Evolutionary conservation across 768 basidiomycete species (phyloP), one percentile per base, ranked within the genome.

Genomic region (Phaeotremella skinneri): DNA sequence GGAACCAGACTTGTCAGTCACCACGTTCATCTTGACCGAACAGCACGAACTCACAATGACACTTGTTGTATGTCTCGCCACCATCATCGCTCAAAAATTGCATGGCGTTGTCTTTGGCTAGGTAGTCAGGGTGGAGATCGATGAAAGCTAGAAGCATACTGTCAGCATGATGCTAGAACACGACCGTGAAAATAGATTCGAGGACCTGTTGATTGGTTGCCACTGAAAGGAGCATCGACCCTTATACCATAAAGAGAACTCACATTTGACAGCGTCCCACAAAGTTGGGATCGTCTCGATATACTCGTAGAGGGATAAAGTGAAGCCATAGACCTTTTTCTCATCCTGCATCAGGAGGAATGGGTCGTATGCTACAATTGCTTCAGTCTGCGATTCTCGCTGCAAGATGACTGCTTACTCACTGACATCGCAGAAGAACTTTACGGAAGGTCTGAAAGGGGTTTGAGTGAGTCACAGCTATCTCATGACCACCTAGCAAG

Each of bases 291-390:
- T 90, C 32, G 91, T 92, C 42, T 84, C 82, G 49, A 82, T 80
- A 79, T 87, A 91, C 70, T 93, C 91, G 45, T 82, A 82, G 14
- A 92, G 76, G 1, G 88, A 84, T 41, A 92, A 81, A 0, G 88
- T 90, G 77, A 91, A 92, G 1, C 91, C 91, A 67, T 96, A 96
- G 47, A 87, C 83, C 78, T 90, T 90, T 37, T 88, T 83, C 60
- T 87, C 80, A 49, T 85, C 83, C 68, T 87, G 80, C 89, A 93
- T 90, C 55, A 84, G 80, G 45, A 85, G 75, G 81, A 93, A 92
- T 0, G 91, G 89, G 65, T 91, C 89, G 64, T 80, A 81, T 14
- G 67, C 73, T 75, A n/a, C n/a, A n/a, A n/a, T n/a, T n/a, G n/a
- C n/a, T 49, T 23, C 47, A 84, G 72, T 84, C 79, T 29, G 31